Evolutionary conservation across 805 yeast genomes (phyloP).

Genomic region (Candida quercuum): DNA sequence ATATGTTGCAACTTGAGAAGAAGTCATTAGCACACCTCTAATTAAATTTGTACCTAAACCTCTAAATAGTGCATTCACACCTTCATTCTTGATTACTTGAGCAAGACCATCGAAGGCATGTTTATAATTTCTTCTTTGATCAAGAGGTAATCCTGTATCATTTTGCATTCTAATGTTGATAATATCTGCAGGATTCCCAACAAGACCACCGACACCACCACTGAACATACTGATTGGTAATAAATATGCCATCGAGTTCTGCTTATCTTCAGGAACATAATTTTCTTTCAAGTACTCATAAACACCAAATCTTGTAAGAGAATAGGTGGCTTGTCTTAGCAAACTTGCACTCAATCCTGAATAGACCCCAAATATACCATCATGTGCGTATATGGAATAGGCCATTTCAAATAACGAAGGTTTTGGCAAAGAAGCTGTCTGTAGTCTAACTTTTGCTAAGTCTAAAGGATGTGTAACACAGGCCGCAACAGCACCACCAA

Average conservation of each 20-base stretch:
- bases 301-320: constrained; percentile 82
- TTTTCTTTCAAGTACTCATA: constrained; percentile 71
- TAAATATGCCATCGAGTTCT: constrained; percentile 53
- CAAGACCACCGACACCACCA: constrained; percentile 79
- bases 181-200: constrained; percentile 86
- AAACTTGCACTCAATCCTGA: constrained; percentile 80
- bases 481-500: constrained; percentile 63
- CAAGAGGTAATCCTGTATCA: constrained; percentile 63
- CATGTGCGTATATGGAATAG: constrained; percentile 49
- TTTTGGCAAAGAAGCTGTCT: constrained; percentile 67
- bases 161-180: constrained; percentile 90
- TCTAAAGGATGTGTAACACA: constrained; percentile 77
- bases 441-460: constrained; percentile 81
- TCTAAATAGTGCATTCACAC: constrained; percentile 51
- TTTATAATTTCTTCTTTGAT: constrained; percentile 63
- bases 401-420: constrained; percentile 59
- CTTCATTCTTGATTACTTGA: constrained; percentile 58
- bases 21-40: constrained; percentile 85
- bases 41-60: constrained; percentile 76
- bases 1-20: constrained; percentile 85
- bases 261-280: constrained; percentile 33
- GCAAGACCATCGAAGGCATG: constrained; percentile 75
- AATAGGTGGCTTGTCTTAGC: constrained; percentile 82
- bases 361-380: constrained; percentile 68
- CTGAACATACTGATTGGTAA: constrained; percentile 81